These are phyloP conservation scores for Oryza officinalis DNA, from an alignment of 176 grass and related monocot genomes.

Conservation along the genomic window DNA sequence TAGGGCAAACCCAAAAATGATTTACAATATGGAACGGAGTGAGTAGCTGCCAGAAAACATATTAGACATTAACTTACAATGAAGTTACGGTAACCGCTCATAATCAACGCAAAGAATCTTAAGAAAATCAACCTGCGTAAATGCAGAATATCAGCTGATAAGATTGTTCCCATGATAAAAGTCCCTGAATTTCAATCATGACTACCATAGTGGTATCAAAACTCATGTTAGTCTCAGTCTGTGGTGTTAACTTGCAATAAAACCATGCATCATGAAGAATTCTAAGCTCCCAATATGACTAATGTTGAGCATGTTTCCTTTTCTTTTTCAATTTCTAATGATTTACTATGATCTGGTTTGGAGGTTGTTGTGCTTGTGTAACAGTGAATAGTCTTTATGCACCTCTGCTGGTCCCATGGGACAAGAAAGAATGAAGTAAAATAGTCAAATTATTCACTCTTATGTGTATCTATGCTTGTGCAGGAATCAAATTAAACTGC, in stretches of 20 bases:
- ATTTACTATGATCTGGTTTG: constrained; percentile 16
- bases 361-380: neutral
- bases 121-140: constrained; percentile 95
- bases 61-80: constrained; percentile 76
- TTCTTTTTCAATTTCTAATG: neutral
- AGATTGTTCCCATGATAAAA: constrained; percentile 36
- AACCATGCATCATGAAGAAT: constrained; percentile 18
- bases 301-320: constrained; percentile 11
- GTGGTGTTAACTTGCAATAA: neutral
- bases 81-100: constrained; percentile 98
- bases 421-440: neutral
- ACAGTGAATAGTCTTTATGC: constrained; percentile 12
- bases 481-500: neutral
- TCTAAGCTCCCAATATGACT: constrained; percentile 16
- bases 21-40: no score
- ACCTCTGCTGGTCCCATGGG: constrained; percentile 19
- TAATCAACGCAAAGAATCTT: constrained; percentile 90
- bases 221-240: neutral
- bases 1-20: no score
- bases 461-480: constrained; percentile 12
- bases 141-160: constrained; percentile 43
- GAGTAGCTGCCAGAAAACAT: constrained; percentile 20
- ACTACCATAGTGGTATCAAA: neutral
- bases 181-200: constrained; percentile 20
- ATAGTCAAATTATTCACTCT: neutral